Evolutionary conservation across 768 basidiomycete genomes (phyloP).

Genomic region (Chalciporus piperatus): DNA sequence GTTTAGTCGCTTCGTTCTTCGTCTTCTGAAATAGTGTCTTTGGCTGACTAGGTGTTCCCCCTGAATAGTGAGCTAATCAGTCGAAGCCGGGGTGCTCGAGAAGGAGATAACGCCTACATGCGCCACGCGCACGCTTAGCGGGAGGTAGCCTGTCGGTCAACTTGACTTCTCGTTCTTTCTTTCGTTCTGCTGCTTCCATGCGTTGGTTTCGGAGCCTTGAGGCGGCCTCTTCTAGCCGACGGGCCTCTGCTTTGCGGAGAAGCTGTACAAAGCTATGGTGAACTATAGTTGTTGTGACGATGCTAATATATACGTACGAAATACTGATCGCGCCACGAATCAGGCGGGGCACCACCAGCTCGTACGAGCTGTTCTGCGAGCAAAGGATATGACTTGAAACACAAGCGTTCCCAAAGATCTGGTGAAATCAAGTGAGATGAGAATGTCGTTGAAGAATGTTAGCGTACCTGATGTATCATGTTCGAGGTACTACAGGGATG

Average conservation of each 20-base stretch:
- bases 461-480: constrained; percentile 53
- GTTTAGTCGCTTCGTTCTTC: constrained; percentile 62
- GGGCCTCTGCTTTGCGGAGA: constrained; percentile 56
- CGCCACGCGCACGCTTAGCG: constrained; percentile 55
- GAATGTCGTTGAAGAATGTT: neutral
- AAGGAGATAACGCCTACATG: constrained; percentile 43
- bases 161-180: constrained; percentile 75
- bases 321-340: constrained; percentile 68
- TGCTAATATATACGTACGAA: constrained; percentile 46
- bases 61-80: constrained; percentile 26
- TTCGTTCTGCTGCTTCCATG: constrained; percentile 68
- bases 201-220: constrained; percentile 63
- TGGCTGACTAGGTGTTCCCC: constrained; percentile 42
- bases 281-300: neutral
- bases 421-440: constrained; percentile 9
- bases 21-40: constrained; percentile 80
- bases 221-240: constrained; percentile 61
- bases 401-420: constrained; percentile 71
- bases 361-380: constrained; percentile 46
- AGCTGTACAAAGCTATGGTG: constrained; percentile 36
- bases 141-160: constrained; percentile 68
- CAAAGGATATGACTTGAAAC: constrained; percentile 57
- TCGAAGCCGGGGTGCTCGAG: neutral
- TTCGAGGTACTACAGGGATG: constrained; percentile 45
- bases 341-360: constrained; percentile 43